These are phyloP conservation scores for Phytopythium delawarense DNA, from an alignment of 352 stramenopile species.

Conservation along the genomic window DNA sequence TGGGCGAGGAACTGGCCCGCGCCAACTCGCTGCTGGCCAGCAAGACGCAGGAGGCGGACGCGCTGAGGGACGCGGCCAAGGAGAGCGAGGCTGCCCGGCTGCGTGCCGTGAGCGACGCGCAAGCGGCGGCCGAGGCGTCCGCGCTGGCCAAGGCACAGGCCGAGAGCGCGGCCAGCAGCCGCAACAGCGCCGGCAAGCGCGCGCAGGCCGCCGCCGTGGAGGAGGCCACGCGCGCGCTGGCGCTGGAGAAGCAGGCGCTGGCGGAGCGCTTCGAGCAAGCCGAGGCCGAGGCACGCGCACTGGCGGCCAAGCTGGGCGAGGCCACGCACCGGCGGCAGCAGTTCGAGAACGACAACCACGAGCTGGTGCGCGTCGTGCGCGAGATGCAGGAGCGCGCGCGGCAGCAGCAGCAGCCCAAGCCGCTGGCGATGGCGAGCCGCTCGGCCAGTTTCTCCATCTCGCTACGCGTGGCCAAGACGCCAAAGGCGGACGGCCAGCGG, in stretches of 20 bases:
- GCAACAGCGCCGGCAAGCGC: slow-evolving; percentile 1
- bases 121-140: slow-evolving; percentile 23
- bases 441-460: slow-evolving; percentile 7
- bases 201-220: slow-evolving; percentile 7
- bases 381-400: slow-evolving; percentile 35
- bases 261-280: slow-evolving; percentile 32
- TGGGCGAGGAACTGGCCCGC: slow-evolving; percentile 57
- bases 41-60: slow-evolving; percentile 48
- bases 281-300: slow-evolving; percentile 24
- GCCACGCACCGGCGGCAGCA: slow-evolving; percentile 21
- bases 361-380: slow-evolving; percentile 38
- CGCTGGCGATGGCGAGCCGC: background rate
- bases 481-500: background rate
- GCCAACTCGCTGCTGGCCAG: slow-evolving; percentile 30
- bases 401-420: slow-evolving; percentile 9
- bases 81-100: slow-evolving; percentile 41
- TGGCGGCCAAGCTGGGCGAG: slow-evolving; percentile 19
- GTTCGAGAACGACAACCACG: slow-evolving; percentile 54
- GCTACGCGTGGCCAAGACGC: background rate
- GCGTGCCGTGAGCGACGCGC: slow-evolving; percentile 25
- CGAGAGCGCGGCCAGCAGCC: slow-evolving; percentile 13
- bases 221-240: slow-evolving; percentile 13
- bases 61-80: slow-evolving; percentile 36
- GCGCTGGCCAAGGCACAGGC: slow-evolving; percentile 16
- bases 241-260: slow-evolving; percentile 38